Percentiles rank a stretch among this genome's conserved stretches.
Conservation (phyloP, 2,329 filamentous ascomycete genomes). For the Aspergillus pseudotamarii region DNA sequence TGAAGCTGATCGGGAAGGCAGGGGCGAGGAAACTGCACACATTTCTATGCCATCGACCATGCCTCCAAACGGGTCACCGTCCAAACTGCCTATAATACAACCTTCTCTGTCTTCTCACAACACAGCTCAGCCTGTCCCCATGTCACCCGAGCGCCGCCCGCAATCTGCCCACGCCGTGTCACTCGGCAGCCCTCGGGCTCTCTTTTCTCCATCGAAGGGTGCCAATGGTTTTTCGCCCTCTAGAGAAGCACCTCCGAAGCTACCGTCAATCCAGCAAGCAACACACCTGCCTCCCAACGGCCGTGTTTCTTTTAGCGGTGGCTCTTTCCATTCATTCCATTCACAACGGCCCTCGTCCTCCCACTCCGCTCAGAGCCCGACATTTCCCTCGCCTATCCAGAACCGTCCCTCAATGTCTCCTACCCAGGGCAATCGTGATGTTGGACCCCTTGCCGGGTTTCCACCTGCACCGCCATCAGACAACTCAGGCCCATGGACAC, state of each 20-base stretch:
- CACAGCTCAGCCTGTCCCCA: conserved; percentile 16
- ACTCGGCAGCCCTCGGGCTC: conserved; percentile 32
- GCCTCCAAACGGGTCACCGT: conserved; percentile 26
- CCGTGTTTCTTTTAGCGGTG: conserved; percentile 19
- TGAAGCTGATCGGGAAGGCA: conserved; percentile 23
- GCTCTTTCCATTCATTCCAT: conserved; percentile 38
- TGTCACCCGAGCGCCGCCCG: conserved; percentile 35
- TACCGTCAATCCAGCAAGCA: conserved; percentile 32
- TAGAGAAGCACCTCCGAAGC: conserved; percentile 27
- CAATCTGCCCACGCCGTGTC: conserved; percentile 27
- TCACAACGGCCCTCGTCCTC: conserved; percentile 46
- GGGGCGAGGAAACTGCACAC: conserved; percentile 19
- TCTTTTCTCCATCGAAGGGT: conserved; percentile 37
- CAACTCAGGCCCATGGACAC: conserved; percentile 33
- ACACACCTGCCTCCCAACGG: conserved; percentile 34
- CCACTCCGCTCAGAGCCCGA: conserved; percentile 39
- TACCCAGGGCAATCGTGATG: conserved; percentile 53
- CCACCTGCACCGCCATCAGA: conserved; percentile 36
- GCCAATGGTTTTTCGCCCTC: conserved; percentile 32
- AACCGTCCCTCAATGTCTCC: conserved; percentile 53
- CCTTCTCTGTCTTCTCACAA: conserved; percentile 17
- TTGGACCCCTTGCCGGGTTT: conserved; percentile 49
- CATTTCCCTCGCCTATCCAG: conserved; percentile 44
- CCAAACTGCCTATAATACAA: conserved; percentile 21
- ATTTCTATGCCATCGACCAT: conserved; percentile 21